Base-by-base conservation (phyloP, 2,329 filamentous ascomycete genomes). In the Alternaria infectoria region DNA sequence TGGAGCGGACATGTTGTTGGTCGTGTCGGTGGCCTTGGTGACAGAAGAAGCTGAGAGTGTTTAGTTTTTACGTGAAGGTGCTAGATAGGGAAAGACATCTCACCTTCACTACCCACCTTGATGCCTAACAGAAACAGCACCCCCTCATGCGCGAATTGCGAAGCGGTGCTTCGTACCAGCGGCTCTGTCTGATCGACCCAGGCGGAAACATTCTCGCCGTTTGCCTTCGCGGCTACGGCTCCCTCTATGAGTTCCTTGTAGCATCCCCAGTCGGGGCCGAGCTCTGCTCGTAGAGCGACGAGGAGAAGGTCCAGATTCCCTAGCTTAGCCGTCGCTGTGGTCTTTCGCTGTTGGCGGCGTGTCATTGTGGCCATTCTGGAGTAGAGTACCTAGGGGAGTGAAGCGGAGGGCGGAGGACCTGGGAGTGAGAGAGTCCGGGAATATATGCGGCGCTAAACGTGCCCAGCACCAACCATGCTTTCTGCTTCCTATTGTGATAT, bases 11-110 rank as follows among this genome's bases (percentile, higher is more conserved):
- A 36, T 9, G 3, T 36, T 15, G 32, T 36, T 36, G 17, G 26
- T 19, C 44, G 61, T 51, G 6, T 46, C 36, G 3, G 57, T 46
- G 9, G 13, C 13, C 23, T 4, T 28, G 36, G n/a, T n/a, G 11
- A 19, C 23, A 19, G 23, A 9, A 13, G 43, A 19, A 54, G 51
- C 55, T 57, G 17, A 7, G 26, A 9, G 9, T 12, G 11, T 11
- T 58, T 10, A 55, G 19, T 13, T 5, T 25, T 15, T 8, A 50
- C 25, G 59, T 94, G 7, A 95, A 97, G 85, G 97, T 94, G 4
- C 92, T 83, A 93, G 90, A 57, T 85, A 9, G 10, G 7, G 5
- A 13, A 47, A 25, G 97, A 97, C 78, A 93, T 94, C 0, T 88
- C 91, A 1, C 86, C 97, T 67, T 45, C 32, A 21, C 26, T 32